Evolutionary conservation across 441 rosid genomes (phyloP), one percentile per base, ranked within the genome.

Genomic region (Hypseocharis bilobata): DNA sequence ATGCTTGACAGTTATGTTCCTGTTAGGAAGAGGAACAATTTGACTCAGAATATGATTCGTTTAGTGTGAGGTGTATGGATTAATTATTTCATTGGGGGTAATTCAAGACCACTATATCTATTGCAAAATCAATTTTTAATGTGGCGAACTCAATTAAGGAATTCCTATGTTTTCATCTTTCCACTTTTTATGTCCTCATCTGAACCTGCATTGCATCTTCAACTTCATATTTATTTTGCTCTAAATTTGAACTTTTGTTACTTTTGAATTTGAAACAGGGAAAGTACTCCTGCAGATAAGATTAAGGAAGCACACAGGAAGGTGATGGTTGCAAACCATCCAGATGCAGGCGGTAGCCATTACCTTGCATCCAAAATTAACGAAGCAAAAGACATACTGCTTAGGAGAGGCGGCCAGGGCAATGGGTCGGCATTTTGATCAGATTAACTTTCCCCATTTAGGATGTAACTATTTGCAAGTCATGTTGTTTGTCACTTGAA

Each of bases 221-320:
- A n/a, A 6, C 36, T 42, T 36, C 8, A 54, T 34, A 34, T 27
- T 32, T 10, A 28, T 29, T 11, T 20, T 14, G 54, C n/a, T 45
- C 6, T 52, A 10, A 0, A 36, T n/a, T 23, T 7, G 4, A 45
- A 45, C 29, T 66, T 30, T 56, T 10, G 54, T 23, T 25, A 14
- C 36, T 34, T n/a, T 5, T 34, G 51, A 25, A 6, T 1, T 49
- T 58, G 51, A 23, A 13, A 42, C 80, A 84, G 91, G 74, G 87
- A 86, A 77, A 84, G 88, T 59, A 79, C 78, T 42, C 78, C 79
- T 0, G 23, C 69, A 5, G 87, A 86, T 38, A 86, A 84, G 63
- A 74, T 86, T 47, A 84, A 57, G 69, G 88, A 84, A 77, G 91
- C 91, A 16, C 88, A 86, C 66, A 61, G 85, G 75, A 81, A 83